Evolutionary conservation across 2,329 filamentous ascomycete genomes (phyloP), one percentile per base, ranked within the genome.

Genomic region (Penicillium sp.): DNA sequence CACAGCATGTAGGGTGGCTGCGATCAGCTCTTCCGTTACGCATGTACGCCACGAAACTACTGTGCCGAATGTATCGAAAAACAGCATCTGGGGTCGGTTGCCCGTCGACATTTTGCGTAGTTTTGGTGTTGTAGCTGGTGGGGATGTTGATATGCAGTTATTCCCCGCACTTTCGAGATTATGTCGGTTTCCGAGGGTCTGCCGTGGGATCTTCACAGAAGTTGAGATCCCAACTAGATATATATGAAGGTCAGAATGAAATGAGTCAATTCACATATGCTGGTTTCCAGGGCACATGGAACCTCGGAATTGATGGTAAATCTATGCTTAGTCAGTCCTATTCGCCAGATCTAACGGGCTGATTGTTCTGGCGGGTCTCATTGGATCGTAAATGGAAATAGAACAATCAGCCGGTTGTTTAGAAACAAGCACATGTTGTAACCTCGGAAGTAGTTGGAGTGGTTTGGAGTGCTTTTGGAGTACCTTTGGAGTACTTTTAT

Each of bases 1-100:
- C 45, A 86, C 77, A 2, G 78, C 76, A 15, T 77, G 72, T 29
- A 74, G 69, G 15, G 84, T 81, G 39, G 80, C 79, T 11, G 78
- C 68, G 25, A 75, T 70, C 47, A 94, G 81, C 53, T 84, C 83
- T 9, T 80, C 75, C 15, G 81, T 83, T 21, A 94, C 84, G 2
- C 85, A 84, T 39, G 78, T 79, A 55, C 89, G 87, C 89, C 90
- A 93, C 77, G 93, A 82, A 45, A 94, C 90, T 61, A 87, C 85
- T 1, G 91, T 94, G 27, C 72, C 72, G 50, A 74, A 75, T 19
- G 68, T 62, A 47, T 75, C 72, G 57, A 75, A 75, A 57, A 74
- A 69, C 19, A 75, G 49, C 10, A 65, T 66, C 45, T 61, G 53
- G 21, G 64, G 67, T 31, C 56, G 63, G n/a, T 60, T 52, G 19